Evolutionary conservation across 495 filamentous ascomycete genomes (phyloP), one percentile per base, ranked within the genome.

Genomic region (Aspergillus cavernicola): DNA sequence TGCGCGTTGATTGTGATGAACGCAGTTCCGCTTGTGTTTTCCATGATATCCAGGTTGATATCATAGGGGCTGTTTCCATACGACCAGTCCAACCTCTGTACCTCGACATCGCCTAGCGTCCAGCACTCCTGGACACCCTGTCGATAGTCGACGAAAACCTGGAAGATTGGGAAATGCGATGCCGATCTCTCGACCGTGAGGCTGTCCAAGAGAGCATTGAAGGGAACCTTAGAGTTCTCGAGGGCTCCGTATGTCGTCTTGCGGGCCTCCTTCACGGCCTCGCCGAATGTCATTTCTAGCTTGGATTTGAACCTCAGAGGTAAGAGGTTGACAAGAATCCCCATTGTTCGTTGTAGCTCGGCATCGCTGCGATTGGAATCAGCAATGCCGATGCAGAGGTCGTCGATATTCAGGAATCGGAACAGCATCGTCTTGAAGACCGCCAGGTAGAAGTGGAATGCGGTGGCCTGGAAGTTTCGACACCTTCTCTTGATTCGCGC

Each of bases 321-420:
- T 0, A 80, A 49, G 36, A 78, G 35, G 50, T 80, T 80, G 9
- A 75, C 38, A 43, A 74, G 74, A 37, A 65, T 59, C 20, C 77
- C 78, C 7, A 80, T 57, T 4, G 48, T 68, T 1, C 55, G 43
- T 22, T 57, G 39, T 5, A 65, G 40, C 9, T 55, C 59, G 5
- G 54, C 49, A 55, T 64, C 53, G 22, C 50, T 50, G 3, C 73
- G 63, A 42, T 74, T 70, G 13, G 57, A 68, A 53, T 79, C 76
- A n/a, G 72, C 62, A 38, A 69, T 66, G 3, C 53, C 53, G n/a
- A 56, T 56, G 32, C 39, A 45, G 4, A 56, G 13, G 4, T 56
- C 23, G 8, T 51, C 32, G 0, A 20, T 44, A 0, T 22, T 11
- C 15, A 51, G 28, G 7, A 56, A 11, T 2, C 23, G 10, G 24